Evolutionary conservation across 2,329 filamentous ascomycete genomes (phyloP).

Genomic region (Penicillium concentricum): DNA sequence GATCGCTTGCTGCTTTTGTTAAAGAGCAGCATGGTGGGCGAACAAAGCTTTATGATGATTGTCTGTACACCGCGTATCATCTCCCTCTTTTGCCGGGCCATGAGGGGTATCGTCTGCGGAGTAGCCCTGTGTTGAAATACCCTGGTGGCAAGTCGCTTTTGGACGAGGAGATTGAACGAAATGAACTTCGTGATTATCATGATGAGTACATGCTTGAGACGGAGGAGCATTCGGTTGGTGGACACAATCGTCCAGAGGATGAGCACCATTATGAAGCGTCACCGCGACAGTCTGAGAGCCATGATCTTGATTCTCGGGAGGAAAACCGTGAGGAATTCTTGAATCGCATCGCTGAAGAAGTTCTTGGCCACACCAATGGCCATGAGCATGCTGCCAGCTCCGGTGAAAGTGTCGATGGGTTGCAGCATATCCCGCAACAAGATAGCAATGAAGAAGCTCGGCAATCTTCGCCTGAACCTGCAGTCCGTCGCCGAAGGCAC

Average conservation of each 20-base stretch:
- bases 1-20: slow-evolving; percentile 82
- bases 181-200: slow-evolving; percentile 82
- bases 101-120: slow-evolving; percentile 84
- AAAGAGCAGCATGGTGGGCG: slow-evolving; percentile 83
- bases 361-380: slow-evolving; percentile 5
- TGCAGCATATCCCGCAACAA: slow-evolving; percentile 1
- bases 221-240: slow-evolving; percentile 48
- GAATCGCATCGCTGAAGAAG: slow-evolving; percentile 15
- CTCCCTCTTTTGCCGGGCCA: slow-evolving; percentile 80
- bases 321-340: slow-evolving; percentile 15
- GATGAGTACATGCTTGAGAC: slow-evolving; percentile 81
- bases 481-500: slow-evolving; percentile 20
- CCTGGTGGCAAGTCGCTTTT: slow-evolving; percentile 89
- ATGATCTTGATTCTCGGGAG: slow-evolving; percentile 7
- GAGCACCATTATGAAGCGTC: slow-evolving; percentile 26
- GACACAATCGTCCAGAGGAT: slow-evolving; percentile 30
- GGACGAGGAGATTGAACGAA: slow-evolving; percentile 94
- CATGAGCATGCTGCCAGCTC: slow-evolving; percentile 5
- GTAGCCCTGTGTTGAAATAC: slow-evolving; percentile 86
- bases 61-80: slow-evolving; percentile 93
- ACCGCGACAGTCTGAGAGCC: slow-evolving; percentile 11
- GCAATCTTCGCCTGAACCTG: slow-evolving; percentile 10
- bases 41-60: slow-evolving; percentile 97
- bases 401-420: neutral
- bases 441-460: slow-evolving; percentile 3